These are phyloP conservation scores for Xylaria intraflava DNA, from an alignment of 495 filamentous ascomycete genomes.

Conservation along the genomic window DNA sequence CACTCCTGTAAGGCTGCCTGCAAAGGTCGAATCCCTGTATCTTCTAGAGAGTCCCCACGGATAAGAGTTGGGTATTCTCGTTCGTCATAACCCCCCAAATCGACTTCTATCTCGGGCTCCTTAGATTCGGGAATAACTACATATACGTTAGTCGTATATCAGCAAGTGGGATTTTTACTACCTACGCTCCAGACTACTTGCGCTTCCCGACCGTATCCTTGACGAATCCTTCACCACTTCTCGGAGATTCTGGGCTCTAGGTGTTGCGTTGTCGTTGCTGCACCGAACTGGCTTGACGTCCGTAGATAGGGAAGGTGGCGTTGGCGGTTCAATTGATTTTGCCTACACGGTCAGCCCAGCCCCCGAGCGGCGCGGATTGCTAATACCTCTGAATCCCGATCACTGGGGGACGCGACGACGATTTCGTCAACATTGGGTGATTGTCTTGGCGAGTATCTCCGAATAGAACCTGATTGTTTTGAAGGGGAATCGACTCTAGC, in stretches of 20 bases:
- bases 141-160: slow-evolving; percentile 5
- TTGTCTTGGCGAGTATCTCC: slow-evolving; percentile 21
- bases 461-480: slow-evolving; percentile 31
- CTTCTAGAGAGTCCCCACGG: slow-evolving; percentile 41
- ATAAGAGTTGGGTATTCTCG: slow-evolving; percentile 38
- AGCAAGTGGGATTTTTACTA: slow-evolving; percentile 1
- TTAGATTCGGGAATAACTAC: slow-evolving; percentile 46
- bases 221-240: slow-evolving; percentile 44
- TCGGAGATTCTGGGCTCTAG: slow-evolving; percentile 74
- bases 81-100: slow-evolving; percentile 27
- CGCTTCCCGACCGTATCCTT: slow-evolving; percentile 41
- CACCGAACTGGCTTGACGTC: slow-evolving; percentile 57
- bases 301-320: slow-evolving; percentile 64
- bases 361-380: slow-evolving; percentile 5
- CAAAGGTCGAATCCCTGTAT: slow-evolving; percentile 62
- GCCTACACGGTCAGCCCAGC: slow-evolving; percentile 22
- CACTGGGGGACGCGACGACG: slow-evolving; percentile 21
- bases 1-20: slow-evolving; percentile 76
- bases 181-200: slow-evolving; percentile 69
- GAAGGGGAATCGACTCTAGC: slow-evolving; percentile 2
- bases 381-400: slow-evolving; percentile 32
- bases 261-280: slow-evolving; percentile 64
- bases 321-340: slow-evolving; percentile 31
- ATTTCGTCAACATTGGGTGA: slow-evolving; percentile 20
- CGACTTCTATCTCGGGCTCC: slow-evolving; percentile 32